Percentiles rank a stretch among this genome's conserved stretches.
These are phyloP conservation scores for Pezicula neosporulosa DNA, from an alignment of 2,329 filamentous ascomycete genomes.

Conservation along the genomic window DNA sequence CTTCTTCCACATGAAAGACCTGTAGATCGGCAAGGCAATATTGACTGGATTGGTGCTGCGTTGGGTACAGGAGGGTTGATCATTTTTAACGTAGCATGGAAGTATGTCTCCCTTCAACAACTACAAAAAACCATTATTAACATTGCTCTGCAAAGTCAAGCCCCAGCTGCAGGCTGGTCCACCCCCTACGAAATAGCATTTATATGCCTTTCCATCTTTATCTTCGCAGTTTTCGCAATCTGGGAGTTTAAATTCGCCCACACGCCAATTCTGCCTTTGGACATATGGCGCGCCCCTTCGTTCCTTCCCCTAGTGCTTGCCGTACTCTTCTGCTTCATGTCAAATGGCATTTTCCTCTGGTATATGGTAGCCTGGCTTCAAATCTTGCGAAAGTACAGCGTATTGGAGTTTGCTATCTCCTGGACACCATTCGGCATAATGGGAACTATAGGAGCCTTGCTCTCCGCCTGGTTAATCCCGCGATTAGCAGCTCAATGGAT, in stretches of 20 bases:
- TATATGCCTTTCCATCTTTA: constrained; percentile 10
- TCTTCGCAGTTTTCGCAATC: constrained; percentile 10
- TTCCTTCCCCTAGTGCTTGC: constrained; percentile 12
- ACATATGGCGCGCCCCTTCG: constrained; percentile 19
- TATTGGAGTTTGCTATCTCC: constrained; percentile 35
- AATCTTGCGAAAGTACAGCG: constrained; percentile 35
- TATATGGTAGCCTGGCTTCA: constrained; percentile 44
- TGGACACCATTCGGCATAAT: constrained; percentile 40
- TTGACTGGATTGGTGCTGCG: constrained; percentile 37
- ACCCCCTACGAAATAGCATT: constrained; percentile 12
- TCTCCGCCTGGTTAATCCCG: constrained; percentile 43
- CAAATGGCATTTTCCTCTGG: constrained; percentile 41
- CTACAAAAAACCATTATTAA: too few relatives aligned
- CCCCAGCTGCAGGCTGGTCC: constrained; percentile 18
- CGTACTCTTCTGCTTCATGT: constrained; percentile 17
- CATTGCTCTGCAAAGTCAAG: constrained; percentile 9
- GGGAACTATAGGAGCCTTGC: constrained; percentile 32
- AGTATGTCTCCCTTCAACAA: constrained; percentile 28
- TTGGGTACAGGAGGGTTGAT: constrained; percentile 38
- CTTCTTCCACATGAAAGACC: constrained; percentile 5
- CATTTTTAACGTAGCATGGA: constrained; percentile 47
- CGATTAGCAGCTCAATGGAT: constrained; percentile 44
- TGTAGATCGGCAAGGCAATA: constrained; percentile 29
- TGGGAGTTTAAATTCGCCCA: constrained; percentile 15
- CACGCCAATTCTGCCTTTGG: constrained; percentile 18